These are phyloP conservation scores for Beauveria sp. DNA, from an alignment of 2,329 filamentous ascomycete species.

Conservation along the genomic window DNA sequence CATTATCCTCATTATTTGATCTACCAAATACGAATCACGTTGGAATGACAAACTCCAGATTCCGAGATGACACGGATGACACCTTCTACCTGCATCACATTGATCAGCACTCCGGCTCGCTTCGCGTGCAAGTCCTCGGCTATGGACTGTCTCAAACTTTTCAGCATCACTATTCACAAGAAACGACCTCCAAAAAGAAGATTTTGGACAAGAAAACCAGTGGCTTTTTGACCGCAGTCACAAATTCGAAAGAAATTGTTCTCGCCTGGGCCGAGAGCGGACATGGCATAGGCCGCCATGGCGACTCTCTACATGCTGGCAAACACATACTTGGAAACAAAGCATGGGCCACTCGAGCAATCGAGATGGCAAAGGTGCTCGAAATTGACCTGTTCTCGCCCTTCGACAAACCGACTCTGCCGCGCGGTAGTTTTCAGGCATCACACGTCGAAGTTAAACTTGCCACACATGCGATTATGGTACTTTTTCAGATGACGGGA, in stretches of 20 bases:
- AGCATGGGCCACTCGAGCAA: slow-evolving; percentile 24
- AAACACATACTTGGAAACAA: slow-evolving; percentile 21
- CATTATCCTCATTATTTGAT: too few species aligned
- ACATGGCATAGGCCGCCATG: slow-evolving; percentile 21
- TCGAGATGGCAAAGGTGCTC: slow-evolving; percentile 22
- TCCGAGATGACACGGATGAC: neutral
- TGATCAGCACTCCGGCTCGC: neutral
- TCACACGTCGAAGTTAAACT: slow-evolving; percentile 35
- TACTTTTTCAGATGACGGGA: slow-evolving; percentile 16
- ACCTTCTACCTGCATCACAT: neutral
- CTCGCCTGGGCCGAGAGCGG: slow-evolving; percentile 13
- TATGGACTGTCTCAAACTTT: neutral
- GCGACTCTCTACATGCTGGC: slow-evolving; percentile 22
- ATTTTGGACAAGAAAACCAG: neutral
- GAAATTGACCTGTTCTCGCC: slow-evolving; percentile 21
- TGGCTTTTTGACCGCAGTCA: neutral
- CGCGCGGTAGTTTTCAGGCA: slow-evolving; percentile 19
- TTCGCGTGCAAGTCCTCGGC: neutral
- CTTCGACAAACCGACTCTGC: slow-evolving; percentile 19
- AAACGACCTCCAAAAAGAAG: neutral
- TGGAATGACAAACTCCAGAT: neutral
- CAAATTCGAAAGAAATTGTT: neutral
- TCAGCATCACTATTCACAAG: neutral
- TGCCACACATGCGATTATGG: slow-evolving; percentile 23
- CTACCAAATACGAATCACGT: neutral